Evolutionary conservation across 2,329 filamentous ascomycete genomes (phyloP).

Genomic region (Nemania sp.): DNA sequence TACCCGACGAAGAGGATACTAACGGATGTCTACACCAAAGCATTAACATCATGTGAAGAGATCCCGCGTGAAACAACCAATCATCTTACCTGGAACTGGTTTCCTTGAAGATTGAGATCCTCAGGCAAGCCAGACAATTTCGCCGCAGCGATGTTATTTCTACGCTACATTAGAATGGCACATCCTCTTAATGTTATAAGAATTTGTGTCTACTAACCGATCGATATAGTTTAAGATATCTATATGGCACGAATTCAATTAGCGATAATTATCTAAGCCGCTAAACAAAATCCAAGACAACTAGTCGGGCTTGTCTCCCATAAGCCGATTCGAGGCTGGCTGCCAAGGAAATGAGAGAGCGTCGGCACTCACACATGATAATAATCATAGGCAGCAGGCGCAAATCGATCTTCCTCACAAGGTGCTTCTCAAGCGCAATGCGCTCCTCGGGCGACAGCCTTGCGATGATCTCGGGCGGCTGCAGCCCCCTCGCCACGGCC

Average conservation of each 20-base stretch:
- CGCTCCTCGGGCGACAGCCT: slow-evolving; percentile 65
- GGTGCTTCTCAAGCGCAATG: slow-evolving; percentile 62
- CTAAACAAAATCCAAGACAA: slow-evolving; percentile 2
- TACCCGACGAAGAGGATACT: slow-evolving; percentile 65
- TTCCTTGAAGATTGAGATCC: slow-evolving; percentile 51
- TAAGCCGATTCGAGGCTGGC: not conserved
- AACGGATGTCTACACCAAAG: slow-evolving; percentile 55
- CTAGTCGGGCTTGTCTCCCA: too few relatives aligned
- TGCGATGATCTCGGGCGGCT: slow-evolving; percentile 53
- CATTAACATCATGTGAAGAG: slow-evolving; percentile 26
- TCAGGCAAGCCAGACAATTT: slow-evolving; percentile 61
- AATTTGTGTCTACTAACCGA: slow-evolving; percentile 38
- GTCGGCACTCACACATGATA: slow-evolving; percentile 64
- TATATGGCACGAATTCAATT: slow-evolving; percentile 23
- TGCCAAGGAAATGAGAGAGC: slow-evolving; percentile 2
- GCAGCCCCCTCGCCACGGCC: slow-evolving; percentile 45
- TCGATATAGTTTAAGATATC: slow-evolving; percentile 49
- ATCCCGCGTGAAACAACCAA: not conserved
- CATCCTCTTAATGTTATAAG: not conserved
- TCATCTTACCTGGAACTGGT: slow-evolving; percentile 53
- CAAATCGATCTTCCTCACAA: slow-evolving; percentile 74
- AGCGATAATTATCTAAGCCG: slow-evolving; percentile 15
- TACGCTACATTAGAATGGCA: slow-evolving; percentile 39
- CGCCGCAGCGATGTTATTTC: slow-evolving; percentile 69
- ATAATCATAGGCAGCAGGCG: slow-evolving; percentile 75